Base-by-base conservation (phyloP, 2,329 filamentous ascomycete genomes). In the Aschersonia sp. region DNA sequence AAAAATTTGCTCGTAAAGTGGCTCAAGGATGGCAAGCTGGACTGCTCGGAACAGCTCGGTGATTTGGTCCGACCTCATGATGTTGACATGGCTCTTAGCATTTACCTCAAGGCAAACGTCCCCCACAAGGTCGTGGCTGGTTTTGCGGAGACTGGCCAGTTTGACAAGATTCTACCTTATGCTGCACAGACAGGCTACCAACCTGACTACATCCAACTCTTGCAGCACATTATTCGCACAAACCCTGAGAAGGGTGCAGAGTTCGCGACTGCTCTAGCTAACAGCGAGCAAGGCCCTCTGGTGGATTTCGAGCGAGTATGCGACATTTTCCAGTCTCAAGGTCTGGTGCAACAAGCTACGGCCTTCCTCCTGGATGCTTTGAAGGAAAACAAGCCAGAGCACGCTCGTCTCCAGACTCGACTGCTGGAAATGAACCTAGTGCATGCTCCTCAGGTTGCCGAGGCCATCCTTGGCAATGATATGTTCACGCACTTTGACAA, bases 401-500 rank as follows among this genome's bases (percentile, higher is more conserved):
- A 98, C 61, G 90, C 82, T 40, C 82, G 90, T 55, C 74, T 98
- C 40, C 92, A 98, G 68, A 98, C 94, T 29, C 84, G 92, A 51
- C 76, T 98, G 4, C 72, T 98, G 48, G 94, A 98, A 73, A 97
- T 98, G 89, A 98, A 98, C 66, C 69, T 98, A 52, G 76, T 94
- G 66, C 94, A 95, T 56, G 94, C 92, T 1, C 92, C 92, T 45
- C 92, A 97, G 65, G 94, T 98, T 47, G 92, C 94, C 4, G 94
- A 98, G 65, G 92, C 92, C 35, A 98, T 98, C 55, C 78, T 98
- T 41, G 87, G 90, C 54, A 98, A 98, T 59, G 87, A 97, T 58
- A 95, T 98, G 84, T 97, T 98, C 68, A 88, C 88, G 0, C 81
- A 98, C 68, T 98, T 95, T 60, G 92, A 98, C 68, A 94, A 87